These are phyloP conservation scores for Cylindrotheca closterium DNA, from an alignment of 108 stramenopile genomes.

Conservation along the genomic window DNA sequence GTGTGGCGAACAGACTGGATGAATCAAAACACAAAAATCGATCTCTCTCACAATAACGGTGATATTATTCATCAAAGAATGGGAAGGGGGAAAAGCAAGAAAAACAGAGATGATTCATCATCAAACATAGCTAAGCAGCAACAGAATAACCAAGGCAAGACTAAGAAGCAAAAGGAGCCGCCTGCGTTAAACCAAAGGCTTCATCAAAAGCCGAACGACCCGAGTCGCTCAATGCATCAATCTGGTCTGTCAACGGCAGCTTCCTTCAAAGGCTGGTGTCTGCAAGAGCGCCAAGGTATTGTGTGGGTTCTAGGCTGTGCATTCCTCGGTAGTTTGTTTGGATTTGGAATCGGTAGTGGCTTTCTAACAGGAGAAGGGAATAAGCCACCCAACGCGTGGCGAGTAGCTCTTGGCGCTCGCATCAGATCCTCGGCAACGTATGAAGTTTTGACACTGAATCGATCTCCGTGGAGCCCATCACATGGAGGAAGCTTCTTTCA, in stretches of 20 bases:
- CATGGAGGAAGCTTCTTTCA: conserved; percentile 3
- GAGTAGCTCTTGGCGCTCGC: conserved; percentile 41
- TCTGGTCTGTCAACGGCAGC: too few relatives aligned
- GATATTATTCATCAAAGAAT: too few relatives aligned
- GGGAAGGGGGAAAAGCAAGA: conserved; percentile 4
- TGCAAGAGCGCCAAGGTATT: conserved; percentile 53
- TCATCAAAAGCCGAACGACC: background rate
- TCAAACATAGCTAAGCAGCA: background rate
- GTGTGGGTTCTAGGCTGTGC: conserved; percentile 56
- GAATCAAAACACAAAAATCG: too few relatives aligned
- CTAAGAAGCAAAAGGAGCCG: background rate
- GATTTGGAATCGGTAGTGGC: conserved; percentile 64
- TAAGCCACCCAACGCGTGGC: conserved; percentile 38
- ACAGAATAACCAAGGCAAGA: background rate
- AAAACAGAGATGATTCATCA: conserved; percentile 9
- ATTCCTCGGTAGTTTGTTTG: conserved; percentile 46
- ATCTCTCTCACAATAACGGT: too few relatives aligned
- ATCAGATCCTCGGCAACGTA: conserved; percentile 36
- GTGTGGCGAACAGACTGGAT: too few relatives aligned
- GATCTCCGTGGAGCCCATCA: conserved; percentile 1
- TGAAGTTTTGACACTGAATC: conserved; percentile 20
- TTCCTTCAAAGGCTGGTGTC: too few relatives aligned
- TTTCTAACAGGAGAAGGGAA: conserved; percentile 45
- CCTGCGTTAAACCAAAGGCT: background rate
- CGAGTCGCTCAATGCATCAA: conserved; percentile 11